phyloP scores from a whole-genome alignment of 768 basidiomycete genomes.

The Wakefieldia striispora region DNA sequence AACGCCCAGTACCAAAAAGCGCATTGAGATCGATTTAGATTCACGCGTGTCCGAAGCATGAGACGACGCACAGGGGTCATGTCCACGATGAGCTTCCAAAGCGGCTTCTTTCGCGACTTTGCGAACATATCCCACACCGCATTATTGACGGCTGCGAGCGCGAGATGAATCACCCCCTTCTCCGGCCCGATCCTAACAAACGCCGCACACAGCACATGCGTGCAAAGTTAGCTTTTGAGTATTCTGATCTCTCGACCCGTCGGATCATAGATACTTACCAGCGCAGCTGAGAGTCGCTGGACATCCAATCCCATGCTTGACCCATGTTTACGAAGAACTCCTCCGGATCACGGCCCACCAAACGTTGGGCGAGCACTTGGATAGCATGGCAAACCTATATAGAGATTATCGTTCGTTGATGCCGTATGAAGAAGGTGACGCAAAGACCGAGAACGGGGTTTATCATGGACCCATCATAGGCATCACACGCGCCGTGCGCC shows the following conservation, averaged over 20 bases:
- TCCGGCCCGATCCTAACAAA: conserved; percentile 77
- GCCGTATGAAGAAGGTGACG: background rate
- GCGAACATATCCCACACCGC: conserved; percentile 93
- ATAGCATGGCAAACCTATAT: conserved; percentile 74
- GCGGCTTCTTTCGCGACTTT: conserved; percentile 70
- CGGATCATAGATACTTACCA: conserved; percentile 50
- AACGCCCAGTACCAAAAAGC: background rate
- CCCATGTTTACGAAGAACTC: conserved; percentile 87
- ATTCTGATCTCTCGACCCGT: background rate
- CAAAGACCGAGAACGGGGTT: too few relatives aligned
- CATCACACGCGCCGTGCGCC: background rate
- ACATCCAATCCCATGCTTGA: conserved; percentile 79
- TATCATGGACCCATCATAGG: background rate
- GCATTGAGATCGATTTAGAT: background rate
- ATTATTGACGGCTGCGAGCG: conserved; percentile 83
- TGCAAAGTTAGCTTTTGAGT: background rate
- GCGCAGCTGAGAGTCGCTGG: conserved; percentile 82
- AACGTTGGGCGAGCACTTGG: conserved; percentile 68
- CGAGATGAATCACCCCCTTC: conserved; percentile 90
- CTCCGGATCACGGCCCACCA: conserved; percentile 82
- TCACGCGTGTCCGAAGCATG: conserved; percentile 8
- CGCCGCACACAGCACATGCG: background rate
- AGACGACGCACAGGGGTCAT: conserved; percentile 62
- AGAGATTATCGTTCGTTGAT: background rate
- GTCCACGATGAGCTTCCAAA: conserved; percentile 91